These are phyloP conservation scores for Hamamelis virginiana DNA, from an alignment of 164 flowering plant genomes.

Conservation along the genomic window DNA sequence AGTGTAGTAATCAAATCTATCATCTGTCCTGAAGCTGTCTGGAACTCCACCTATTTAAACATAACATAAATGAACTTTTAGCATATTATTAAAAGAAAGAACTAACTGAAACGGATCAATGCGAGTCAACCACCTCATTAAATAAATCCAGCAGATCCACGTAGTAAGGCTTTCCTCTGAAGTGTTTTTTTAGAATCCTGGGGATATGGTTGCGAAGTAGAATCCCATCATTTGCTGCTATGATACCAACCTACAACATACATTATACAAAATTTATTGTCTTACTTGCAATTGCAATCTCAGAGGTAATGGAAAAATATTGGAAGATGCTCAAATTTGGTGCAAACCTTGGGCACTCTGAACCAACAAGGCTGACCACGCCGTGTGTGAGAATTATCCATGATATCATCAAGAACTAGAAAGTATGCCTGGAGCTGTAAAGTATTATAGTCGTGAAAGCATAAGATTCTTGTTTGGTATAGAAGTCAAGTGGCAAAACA, in stretches of 20 bases:
- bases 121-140: slow-evolving; percentile 66
- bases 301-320: not conserved
- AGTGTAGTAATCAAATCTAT: slow-evolving; percentile 90
- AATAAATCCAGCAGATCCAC: slow-evolving; percentile 88
- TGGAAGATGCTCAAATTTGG: not conserved
- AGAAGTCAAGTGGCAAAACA: not conserved
- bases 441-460: not conserved
- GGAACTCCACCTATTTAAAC: slow-evolving; percentile 81
- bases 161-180: slow-evolving; percentile 78
- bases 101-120: not conserved
- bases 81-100: not conserved
- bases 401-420: slow-evolving; percentile 95
- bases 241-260: slow-evolving; percentile 71
- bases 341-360: slow-evolving; percentile 67
- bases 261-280: not conserved
- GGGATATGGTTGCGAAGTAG: slow-evolving; percentile 87
- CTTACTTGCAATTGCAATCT: not conserved
- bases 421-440: slow-evolving; percentile 95
- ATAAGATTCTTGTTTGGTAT: not conserved
- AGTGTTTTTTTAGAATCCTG: slow-evolving; percentile 76
- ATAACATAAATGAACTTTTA: not conserved
- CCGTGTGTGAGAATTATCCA: slow-evolving; percentile 85
- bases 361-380: slow-evolving; percentile 97
- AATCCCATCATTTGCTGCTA: slow-evolving; percentile 88
- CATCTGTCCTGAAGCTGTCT: slow-evolving; percentile 95